Conservation (phyloP, 768 basidiomycete species). For the Nidularia sp. region DNA sequence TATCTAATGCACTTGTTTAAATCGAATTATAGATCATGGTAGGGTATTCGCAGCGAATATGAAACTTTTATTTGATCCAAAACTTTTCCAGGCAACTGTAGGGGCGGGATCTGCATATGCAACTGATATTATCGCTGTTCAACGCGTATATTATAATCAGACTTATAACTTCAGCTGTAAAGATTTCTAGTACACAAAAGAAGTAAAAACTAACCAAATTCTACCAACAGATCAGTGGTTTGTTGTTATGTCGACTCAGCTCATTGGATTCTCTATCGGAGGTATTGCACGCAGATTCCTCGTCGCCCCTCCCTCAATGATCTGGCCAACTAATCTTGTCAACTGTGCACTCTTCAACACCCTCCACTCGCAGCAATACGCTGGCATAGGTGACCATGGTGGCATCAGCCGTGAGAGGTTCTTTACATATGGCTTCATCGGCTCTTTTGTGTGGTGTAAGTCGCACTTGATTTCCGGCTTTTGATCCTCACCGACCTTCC, state of each 20-base stretch:
- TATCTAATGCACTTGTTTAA: slow-evolving; percentile 1
- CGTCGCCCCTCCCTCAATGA: slow-evolving; percentile 57
- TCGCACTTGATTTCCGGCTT: background rate
- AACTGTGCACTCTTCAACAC: slow-evolving; percentile 75
- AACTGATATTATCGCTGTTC: slow-evolving; percentile 68
- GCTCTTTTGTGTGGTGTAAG: slow-evolving; percentile 58
- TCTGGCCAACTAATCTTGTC: slow-evolving; percentile 72
- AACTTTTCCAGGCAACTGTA: slow-evolving; percentile 45
- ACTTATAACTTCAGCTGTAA: slow-evolving; percentile 54
- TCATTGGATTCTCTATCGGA: slow-evolving; percentile 77
- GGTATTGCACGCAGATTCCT: slow-evolving; percentile 71
- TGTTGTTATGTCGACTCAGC: slow-evolving; percentile 61
- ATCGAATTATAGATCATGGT: slow-evolving; percentile 26
- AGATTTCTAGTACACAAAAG: slow-evolving; percentile 10
- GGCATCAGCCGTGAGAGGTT: slow-evolving; percentile 69
- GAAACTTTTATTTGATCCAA: background rate
- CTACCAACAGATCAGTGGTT: slow-evolving; percentile 58
- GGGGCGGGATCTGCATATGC: slow-evolving; percentile 63
- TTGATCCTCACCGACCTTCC: slow-evolving; percentile 24
- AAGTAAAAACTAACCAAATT: background rate
- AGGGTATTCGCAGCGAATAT: slow-evolving; percentile 18
- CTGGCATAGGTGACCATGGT: slow-evolving; percentile 54
- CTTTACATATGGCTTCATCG: slow-evolving; percentile 58
- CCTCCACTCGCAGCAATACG: slow-evolving; percentile 63
- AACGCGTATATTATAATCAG: slow-evolving; percentile 62